phyloP scores from a whole-genome alignment of 345 rosid genomes.

The Pelargonium nanum region DNA sequence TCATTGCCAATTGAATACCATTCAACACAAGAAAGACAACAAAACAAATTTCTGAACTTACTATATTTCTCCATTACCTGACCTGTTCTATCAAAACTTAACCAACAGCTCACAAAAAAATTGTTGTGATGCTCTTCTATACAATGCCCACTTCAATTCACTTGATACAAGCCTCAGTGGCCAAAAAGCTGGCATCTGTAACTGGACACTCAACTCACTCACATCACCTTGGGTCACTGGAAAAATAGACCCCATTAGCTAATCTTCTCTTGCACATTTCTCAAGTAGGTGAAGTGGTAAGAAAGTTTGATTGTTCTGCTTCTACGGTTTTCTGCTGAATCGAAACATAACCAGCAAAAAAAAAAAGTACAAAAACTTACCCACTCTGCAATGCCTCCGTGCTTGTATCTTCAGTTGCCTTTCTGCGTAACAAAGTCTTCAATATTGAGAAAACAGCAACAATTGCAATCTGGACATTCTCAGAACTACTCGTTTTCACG shows the following conservation, averaged over 20 bases:
- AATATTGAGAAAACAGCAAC: conserved; percentile 47
- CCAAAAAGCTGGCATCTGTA: neutral
- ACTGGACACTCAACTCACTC: too few relatives aligned
- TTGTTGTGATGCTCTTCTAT: neutral
- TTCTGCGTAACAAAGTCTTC: conserved; percentile 41
- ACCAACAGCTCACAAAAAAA: neutral
- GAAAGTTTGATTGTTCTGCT: too few relatives aligned
- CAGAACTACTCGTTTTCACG: conserved; percentile 57
- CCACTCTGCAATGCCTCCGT: conserved; percentile 29
- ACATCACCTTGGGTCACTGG: neutral
- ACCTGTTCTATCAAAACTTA: too few relatives aligned
- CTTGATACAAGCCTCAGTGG: neutral
- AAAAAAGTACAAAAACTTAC: conserved; percentile 16
- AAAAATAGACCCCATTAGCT: neutral
- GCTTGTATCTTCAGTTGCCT: conserved; percentile 17
- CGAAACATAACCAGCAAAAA: neutral
- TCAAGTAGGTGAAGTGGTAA: too few relatives aligned
- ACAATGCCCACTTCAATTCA: neutral
- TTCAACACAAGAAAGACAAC: neutral
- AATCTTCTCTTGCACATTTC: too few relatives aligned
- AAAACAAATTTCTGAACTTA: neutral
- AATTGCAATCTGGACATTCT: conserved; percentile 60
- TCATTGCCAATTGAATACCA: too few relatives aligned
- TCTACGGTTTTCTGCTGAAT: neutral
- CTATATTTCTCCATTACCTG: neutral